Conservation (phyloP, 2,329 filamentous ascomycete genomes). For the Penicillium sp. region DNA sequence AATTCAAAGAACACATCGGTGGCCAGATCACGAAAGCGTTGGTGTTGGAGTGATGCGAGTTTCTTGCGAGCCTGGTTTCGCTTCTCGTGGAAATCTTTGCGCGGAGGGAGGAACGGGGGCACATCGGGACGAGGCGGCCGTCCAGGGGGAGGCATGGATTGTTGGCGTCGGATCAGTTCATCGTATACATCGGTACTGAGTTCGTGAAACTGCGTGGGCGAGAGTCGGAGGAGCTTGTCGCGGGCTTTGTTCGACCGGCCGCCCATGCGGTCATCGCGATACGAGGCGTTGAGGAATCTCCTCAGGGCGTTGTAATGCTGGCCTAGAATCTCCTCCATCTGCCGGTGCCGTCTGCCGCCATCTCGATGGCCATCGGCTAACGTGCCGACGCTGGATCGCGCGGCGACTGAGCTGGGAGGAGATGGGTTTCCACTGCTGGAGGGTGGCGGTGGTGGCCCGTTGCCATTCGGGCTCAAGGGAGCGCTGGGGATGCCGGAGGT, state of each 20-base stretch:
- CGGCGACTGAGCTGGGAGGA: constrained; percentile 79
- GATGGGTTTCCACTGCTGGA: constrained; percentile 59
- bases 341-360: constrained; percentile 53
- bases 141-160: constrained; percentile 52
- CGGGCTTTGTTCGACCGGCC: constrained; percentile 81
- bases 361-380: constrained; percentile 60
- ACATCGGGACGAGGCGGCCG: constrained; percentile 46
- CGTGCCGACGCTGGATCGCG: constrained; percentile 72
- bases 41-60: constrained; percentile 80
- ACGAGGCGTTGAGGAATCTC: constrained; percentile 66
- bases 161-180: constrained; percentile 83
- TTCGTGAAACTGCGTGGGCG: constrained; percentile 91
- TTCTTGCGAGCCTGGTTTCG: constrained; percentile 97
- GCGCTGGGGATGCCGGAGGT: constrained; percentile 59
- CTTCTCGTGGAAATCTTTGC: constrained; percentile 89
- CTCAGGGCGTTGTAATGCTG: constrained; percentile 81
- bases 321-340: constrained; percentile 66
- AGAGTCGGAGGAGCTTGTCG: constrained; percentile 88
- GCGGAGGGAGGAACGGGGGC: constrained; percentile 75
- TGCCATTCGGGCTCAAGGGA: constrained; percentile 58
- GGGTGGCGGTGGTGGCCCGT: constrained; percentile 22
- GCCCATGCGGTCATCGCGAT: constrained; percentile 71
- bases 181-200: constrained; percentile 97
- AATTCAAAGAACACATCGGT: constrained; percentile 96
- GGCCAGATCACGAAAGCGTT: constrained; percentile 84